These are phyloP conservation scores for Fusarium protoensiforme DNA, from an alignment of 2,329 filamentous ascomycete genomes.

Conservation along the genomic window DNA sequence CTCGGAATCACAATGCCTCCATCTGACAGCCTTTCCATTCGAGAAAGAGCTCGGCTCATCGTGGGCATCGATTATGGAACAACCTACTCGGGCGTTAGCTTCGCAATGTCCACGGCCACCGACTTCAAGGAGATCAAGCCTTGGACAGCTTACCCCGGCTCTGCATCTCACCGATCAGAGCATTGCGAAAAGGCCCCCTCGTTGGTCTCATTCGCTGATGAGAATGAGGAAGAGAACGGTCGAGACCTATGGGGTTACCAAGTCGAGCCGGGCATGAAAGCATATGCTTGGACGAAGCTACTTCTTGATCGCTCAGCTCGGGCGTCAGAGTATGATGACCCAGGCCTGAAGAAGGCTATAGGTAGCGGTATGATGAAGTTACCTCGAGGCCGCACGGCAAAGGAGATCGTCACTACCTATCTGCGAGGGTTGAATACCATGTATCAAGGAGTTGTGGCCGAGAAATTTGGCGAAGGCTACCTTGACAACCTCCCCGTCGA, in stretches of 20 bases:
- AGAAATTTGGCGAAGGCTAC: not conserved
- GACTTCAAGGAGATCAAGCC: not conserved
- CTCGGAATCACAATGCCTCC: not conserved
- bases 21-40: not conserved
- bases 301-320: not conserved
- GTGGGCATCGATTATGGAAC: not conserved
- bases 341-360: not conserved
- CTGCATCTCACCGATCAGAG: not conserved
- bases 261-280: not conserved
- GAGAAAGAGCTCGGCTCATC: not conserved
- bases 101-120: not conserved
- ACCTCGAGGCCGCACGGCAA: not conserved
- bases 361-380: not conserved
- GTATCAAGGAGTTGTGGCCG: not conserved
- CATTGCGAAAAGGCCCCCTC: not conserved
- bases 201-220: not conserved
- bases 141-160: not conserved
- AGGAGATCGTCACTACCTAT: not conserved
- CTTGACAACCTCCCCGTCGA: not conserved
- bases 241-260: not conserved
- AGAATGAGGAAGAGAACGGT: not conserved
- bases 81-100: not conserved
- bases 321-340: not conserved
- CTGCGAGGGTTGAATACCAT: not conserved
- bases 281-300: not conserved